Evolutionary conservation across 73 alveolate genomes (phyloP).

Genomic region (Paraurostyla sp.): DNA sequence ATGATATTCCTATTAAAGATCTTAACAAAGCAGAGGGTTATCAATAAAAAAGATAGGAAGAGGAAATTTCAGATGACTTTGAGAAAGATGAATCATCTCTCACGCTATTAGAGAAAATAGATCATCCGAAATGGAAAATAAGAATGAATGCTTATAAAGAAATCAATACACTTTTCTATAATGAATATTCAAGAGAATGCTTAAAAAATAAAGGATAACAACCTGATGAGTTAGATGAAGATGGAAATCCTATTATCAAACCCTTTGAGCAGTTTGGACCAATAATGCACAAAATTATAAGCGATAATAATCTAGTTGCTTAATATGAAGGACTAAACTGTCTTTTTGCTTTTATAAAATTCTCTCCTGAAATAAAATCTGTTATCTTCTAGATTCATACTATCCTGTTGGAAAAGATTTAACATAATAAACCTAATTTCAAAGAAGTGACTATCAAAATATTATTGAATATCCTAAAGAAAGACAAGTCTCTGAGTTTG

Average conservation of each 20-base stretch:
- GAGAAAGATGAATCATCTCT: conserved; percentile 10
- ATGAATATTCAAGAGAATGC: conserved; percentile 29
- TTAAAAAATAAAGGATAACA: not conserved
- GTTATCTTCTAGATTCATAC: conserved; percentile 23
- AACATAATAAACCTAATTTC: conserved; percentile 55
- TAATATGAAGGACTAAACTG: conserved; percentile 66
- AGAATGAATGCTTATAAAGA: conserved; percentile 69
- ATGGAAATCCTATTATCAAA: conserved; percentile 11
- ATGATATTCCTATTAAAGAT: conserved; percentile 55
- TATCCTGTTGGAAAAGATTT: conserved; percentile 60
- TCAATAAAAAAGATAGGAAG: conserved; percentile 19
- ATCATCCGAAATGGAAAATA: conserved; percentile 70
- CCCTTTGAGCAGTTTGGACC: conserved; percentile 61
- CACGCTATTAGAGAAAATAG: conserved; percentile 45
- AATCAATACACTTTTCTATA: conserved; percentile 26
- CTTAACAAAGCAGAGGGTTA: conserved; percentile 58
- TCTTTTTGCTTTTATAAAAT: not conserved
- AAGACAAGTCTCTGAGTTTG: conserved; percentile 27
- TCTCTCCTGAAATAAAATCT: conserved; percentile 53
- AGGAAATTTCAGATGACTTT: conserved; percentile 4
- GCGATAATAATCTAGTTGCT: conserved; percentile 69
- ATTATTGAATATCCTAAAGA: conserved; percentile 20
- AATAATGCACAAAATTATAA: conserved; percentile 46
- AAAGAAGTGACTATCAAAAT: conserved; percentile 51
- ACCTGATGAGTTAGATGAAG: not conserved